Conservation (phyloP, 208 protist species). For the Crithidia sp. region DNA sequence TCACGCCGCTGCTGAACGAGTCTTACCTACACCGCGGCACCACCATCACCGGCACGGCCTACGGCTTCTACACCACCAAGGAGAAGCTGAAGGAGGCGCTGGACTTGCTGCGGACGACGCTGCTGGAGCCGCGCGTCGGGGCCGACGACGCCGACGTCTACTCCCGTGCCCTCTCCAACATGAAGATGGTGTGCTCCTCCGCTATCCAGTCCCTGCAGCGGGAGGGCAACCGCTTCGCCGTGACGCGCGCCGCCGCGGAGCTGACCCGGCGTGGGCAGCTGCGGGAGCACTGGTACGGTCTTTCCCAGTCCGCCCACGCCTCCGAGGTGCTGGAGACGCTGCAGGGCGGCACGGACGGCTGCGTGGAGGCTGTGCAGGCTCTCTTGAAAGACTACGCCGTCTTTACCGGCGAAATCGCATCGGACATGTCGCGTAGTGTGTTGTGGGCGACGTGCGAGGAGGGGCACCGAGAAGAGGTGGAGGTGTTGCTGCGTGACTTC, state of each 20-base stretch:
- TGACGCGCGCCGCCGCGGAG: constrained; percentile 60
- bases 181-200: constrained; percentile 72
- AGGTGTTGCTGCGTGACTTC: constrained; percentile 50
- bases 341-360: constrained; percentile 53
- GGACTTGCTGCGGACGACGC: constrained; percentile 64
- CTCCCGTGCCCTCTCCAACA: constrained; percentile 63
- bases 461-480: constrained; percentile 58
- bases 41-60: constrained; percentile 71
- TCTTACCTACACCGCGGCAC: constrained; percentile 59
- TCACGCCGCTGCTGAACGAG: constrained; percentile 72
- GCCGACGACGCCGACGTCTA: constrained; percentile 69
- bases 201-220: constrained; percentile 76
- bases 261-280: constrained; percentile 65
- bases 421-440: constrained; percentile 47
- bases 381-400: constrained; percentile 51
- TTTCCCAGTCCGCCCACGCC: constrained; percentile 66
- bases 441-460: constrained; percentile 91
- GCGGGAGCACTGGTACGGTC: constrained; percentile 79
- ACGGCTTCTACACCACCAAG: constrained; percentile 88
- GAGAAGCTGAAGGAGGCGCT: constrained; percentile 82
- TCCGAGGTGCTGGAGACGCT: constrained; percentile 74
- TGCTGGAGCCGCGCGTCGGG: constrained; percentile 73
- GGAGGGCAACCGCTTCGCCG: constrained; percentile 75
- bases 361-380: constrained; percentile 25
- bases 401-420: constrained; percentile 50